Evolutionary conservation across 2,329 filamentous ascomycete genomes (phyloP), one percentile per base, ranked within the genome.

Genomic region (Annulohypoxylon truncatum): DNA sequence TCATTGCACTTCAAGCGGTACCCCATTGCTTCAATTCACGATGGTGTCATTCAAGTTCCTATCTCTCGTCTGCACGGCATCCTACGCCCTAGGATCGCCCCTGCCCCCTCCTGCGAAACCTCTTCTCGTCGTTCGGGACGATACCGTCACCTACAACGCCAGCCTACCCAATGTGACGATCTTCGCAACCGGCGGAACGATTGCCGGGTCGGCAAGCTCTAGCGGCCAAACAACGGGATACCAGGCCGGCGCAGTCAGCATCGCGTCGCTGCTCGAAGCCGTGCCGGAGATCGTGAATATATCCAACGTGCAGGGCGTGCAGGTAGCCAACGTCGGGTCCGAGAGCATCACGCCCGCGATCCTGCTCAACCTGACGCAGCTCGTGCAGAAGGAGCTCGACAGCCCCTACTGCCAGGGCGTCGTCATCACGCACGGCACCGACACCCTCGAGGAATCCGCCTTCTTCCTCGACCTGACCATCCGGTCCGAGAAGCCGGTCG

Each of bases 391-490:
- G 4, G 83, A 85, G 59, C 78, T 88, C 3, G 80, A 82, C 24
- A 74, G 72, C 60, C 77, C 77, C n/a, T 70, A 76, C 52, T 77
- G 76, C 31, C 76, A 79, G 77, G 87, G 83, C 33, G 85, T 84
- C 5, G 85, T 90, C 4, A 78, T 91, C 56, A 90, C 88, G 0
- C 88, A 90, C 71, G 88, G 89, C 50, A 90, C 89, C 7, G 89
- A 91, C 71, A 89, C 86, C 0, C 79, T 90, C 1, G 88, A 90
- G 71, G 88, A 90, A 75, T 84, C 85, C 0, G 85, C 87, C 7
- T 89, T 90, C 78, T 89, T 89, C 78, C 78, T 90, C 7, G 85
- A 89, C 67, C 77, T 86, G 2, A 87, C 85, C 0, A 74, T 89
- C 31, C 83, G 83, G 69, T 85, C 82, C 44, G 80, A 80, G 28